Conservation (phyloP, 2,329 filamentous ascomycete species). For the Hansfordia pulvinata region DNA sequence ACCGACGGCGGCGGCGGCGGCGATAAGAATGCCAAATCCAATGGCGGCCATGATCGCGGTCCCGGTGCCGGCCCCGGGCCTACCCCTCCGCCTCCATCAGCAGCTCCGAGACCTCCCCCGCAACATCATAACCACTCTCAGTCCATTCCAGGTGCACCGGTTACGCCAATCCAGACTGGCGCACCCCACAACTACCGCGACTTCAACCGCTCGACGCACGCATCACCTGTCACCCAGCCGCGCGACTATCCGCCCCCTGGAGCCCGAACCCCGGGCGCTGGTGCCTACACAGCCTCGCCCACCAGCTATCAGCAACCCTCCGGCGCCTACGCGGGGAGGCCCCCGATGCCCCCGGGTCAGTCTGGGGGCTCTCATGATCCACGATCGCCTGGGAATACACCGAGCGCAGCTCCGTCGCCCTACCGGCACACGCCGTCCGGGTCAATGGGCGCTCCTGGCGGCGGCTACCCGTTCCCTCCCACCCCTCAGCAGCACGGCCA, state of each 20-base stretch:
- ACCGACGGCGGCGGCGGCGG: conserved; percentile 25
- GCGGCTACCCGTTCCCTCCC: conserved; percentile 37
- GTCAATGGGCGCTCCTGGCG: conserved; percentile 23
- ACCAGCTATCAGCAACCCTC: conserved; percentile 19
- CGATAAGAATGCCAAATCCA: too few species aligned
- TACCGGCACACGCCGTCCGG: conserved; percentile 36
- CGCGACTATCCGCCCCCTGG: conserved; percentile 27
- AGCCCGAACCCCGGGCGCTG: conserved; percentile 16
- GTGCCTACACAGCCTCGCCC: conserved; percentile 24
- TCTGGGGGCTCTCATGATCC: conserved; percentile 29
- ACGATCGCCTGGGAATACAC: conserved; percentile 33
- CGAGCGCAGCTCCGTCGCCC: conserved; percentile 29
- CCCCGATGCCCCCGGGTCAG: conserved; percentile 25
- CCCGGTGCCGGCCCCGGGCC: too few species aligned
- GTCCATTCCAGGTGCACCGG: conserved; percentile 13
- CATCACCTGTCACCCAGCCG: conserved; percentile 31
- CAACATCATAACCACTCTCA: conserved; percentile 11
- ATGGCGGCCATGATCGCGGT: conserved; percentile 10
- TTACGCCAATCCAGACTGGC: conserved; percentile 23
- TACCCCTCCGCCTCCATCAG: conserved; percentile 10
- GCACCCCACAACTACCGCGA: conserved; percentile 36
- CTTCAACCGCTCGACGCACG: conserved; percentile 30
- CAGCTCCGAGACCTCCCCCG: conserved; percentile 11
- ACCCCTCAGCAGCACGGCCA: conserved; percentile 19
- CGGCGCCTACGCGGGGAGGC: conserved; percentile 22